Percentiles rank a stretch among this genome's conserved stretches.
phyloP scores from a whole-genome alignment of 441 rosid species.

The Syzygium syzygioides region DNA sequence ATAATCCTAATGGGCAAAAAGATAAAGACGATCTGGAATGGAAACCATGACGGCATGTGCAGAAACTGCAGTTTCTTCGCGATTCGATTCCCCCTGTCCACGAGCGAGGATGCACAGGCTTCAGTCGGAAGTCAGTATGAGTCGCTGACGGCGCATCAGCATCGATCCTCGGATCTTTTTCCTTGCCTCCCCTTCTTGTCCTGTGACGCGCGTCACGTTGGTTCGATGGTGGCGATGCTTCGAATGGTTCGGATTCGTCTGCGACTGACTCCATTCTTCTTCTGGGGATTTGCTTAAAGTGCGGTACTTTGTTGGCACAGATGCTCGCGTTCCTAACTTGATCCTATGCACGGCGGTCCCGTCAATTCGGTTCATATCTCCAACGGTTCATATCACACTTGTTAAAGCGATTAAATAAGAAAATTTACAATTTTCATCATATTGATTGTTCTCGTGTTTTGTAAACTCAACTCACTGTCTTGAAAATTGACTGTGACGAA shows the following conservation, averaged over 20 bases:
- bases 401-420: neutral
- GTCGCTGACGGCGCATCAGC: neutral
- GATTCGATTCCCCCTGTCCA: neutral
- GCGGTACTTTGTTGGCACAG: neutral
- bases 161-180: neutral
- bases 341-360: fast-evolving
- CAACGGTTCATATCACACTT: neutral
- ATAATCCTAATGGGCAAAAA: neutral
- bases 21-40: neutral
- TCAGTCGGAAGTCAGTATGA: neutral
- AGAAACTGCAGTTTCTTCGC: neutral
- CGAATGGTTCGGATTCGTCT: neutral
- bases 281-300: neutral
- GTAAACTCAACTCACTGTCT: neutral
- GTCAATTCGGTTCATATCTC: neutral
- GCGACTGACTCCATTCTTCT: neutral
- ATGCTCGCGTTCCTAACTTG: neutral
- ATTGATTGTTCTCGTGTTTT: too few species aligned
- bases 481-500: neutral
- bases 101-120: neutral
- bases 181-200: neutral
- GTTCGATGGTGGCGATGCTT: neutral
- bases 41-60: neutral
- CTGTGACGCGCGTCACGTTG: neutral
- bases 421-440: neutral